Conservation (phyloP, 352 stramenopile genomes). For the Pythium sp. region DNA sequence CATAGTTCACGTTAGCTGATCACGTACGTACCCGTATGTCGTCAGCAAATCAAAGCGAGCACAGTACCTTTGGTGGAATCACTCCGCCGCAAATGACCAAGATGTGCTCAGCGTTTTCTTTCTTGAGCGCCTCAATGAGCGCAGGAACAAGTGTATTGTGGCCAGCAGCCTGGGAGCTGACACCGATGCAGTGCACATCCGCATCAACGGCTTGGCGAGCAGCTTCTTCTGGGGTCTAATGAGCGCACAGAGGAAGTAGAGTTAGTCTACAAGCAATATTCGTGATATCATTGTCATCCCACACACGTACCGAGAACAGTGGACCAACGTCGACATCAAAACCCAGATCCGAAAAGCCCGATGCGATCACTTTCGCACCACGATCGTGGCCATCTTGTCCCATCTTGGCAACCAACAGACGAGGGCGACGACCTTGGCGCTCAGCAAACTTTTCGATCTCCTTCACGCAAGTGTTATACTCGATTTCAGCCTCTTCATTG, state of each 20-base stretch:
- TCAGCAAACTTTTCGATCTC: constrained; percentile 93
- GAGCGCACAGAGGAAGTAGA: not conserved
- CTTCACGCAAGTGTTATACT: constrained; percentile 89
- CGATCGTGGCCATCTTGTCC: constrained; percentile 97
- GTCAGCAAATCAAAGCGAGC: not conserved
- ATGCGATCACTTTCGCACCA: constrained; percentile 96
- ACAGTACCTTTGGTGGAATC: constrained; percentile 85
- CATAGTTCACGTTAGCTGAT: not conserved
- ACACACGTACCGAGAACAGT: constrained; percentile 87
- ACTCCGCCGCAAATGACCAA: constrained; percentile 95
- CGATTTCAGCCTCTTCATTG: constrained; percentile 61
- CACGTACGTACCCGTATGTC: not conserved
- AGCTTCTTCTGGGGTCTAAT: constrained; percentile 52
- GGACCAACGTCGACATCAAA: constrained; percentile 98
- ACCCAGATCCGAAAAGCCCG: constrained; percentile 94
- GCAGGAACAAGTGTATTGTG: constrained; percentile 95
- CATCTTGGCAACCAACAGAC: constrained; percentile 96
- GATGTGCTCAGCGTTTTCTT: constrained; percentile 91
- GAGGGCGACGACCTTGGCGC: constrained; percentile 88
- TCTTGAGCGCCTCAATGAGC: constrained; percentile 91
- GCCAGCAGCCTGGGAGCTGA: constrained; percentile 90
- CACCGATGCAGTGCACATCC: constrained; percentile 93
- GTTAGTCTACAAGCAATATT: not conserved
- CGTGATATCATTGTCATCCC: not conserved
- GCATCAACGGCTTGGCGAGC: constrained; percentile 89